Evolutionary conservation across 2,329 filamentous ascomycete genomes (phyloP).

Genomic region (Apiospora pterosperma): DNA sequence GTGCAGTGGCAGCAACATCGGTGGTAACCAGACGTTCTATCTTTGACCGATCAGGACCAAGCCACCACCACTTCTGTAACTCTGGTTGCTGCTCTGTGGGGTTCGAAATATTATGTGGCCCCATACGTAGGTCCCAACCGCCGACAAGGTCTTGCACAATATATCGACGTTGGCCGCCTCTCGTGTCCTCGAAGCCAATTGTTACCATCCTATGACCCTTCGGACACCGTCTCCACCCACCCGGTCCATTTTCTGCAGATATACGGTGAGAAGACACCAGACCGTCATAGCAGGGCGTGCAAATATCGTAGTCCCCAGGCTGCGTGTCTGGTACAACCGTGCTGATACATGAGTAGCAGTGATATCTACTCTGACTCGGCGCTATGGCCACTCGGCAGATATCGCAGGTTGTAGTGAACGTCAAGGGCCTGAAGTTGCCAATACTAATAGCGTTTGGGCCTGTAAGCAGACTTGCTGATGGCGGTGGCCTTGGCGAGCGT

Average conservation of each 20-base stretch:
- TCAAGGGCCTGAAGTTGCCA: constrained; percentile 62
- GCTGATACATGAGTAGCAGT: constrained; percentile 73
- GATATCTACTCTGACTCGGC: constrained; percentile 67
- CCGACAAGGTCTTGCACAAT: constrained; percentile 74
- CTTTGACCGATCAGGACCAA: constrained; percentile 30
- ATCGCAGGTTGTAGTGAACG: constrained; percentile 74
- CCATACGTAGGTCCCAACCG: constrained; percentile 64
- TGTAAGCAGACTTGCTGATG: constrained; percentile 44
- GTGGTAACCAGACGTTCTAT: constrained; percentile 46
- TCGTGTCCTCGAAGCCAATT: constrained; percentile 68
- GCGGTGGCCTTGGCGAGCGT: constrained; percentile 35
- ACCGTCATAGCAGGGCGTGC: constrained; percentile 70
- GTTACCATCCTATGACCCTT: constrained; percentile 81
- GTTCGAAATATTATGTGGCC: constrained; percentile 39
- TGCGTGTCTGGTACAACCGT: constrained; percentile 40
- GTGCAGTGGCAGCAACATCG: constrained; percentile 46
- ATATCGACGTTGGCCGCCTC: constrained; percentile 63
- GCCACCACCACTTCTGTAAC: constrained; percentile 53
- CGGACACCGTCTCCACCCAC: constrained; percentile 80
- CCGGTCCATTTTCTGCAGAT: constrained; percentile 69
- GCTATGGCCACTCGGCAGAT: constrained; percentile 72
- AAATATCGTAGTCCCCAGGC: constrained; percentile 83
- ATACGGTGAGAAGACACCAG: constrained; percentile 64
- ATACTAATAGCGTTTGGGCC: constrained; percentile 43
- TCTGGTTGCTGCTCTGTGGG: constrained; percentile 22